Conservation (phyloP, 208 protist genomes). For the Polymyxa betae region DNA sequence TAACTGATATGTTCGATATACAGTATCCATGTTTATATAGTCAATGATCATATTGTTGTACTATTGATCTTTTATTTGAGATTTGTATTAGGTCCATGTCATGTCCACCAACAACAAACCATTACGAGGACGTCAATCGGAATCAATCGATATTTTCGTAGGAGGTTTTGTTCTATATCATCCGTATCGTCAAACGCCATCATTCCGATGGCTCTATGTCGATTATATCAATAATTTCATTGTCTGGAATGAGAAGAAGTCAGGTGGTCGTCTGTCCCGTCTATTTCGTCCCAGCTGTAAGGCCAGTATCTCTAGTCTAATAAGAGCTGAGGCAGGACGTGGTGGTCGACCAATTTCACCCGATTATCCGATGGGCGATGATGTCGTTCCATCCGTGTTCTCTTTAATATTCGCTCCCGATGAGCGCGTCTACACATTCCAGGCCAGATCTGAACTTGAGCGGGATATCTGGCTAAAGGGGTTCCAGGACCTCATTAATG, state of each 20-base stretch:
- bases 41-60: too few species aligned
- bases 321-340: not conserved
- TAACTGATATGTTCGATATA: too few species aligned
- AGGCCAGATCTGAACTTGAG: not conserved
- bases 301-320: not conserved
- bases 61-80: too few species aligned
- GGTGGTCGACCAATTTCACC: not conserved
- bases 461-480: not conserved
- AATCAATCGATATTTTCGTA: not conserved
- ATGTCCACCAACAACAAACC: too few species aligned
- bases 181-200: not conserved
- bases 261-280: not conserved
- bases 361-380: not conserved
- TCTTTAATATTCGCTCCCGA: not conserved
- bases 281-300: not conserved
- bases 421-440: not conserved
- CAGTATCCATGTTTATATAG: too few species aligned
- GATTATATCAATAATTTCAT: not conserved
- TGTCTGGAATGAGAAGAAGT: not conserved
- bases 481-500: not conserved
- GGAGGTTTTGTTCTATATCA: not conserved
- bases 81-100: too few species aligned
- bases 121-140: too few species aligned
- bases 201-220: not conserved
- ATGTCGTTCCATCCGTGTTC: not conserved